Evolutionary conservation across 83 land plant species (phyloP).

Genomic region (Diphasiastrum complanatum): DNA sequence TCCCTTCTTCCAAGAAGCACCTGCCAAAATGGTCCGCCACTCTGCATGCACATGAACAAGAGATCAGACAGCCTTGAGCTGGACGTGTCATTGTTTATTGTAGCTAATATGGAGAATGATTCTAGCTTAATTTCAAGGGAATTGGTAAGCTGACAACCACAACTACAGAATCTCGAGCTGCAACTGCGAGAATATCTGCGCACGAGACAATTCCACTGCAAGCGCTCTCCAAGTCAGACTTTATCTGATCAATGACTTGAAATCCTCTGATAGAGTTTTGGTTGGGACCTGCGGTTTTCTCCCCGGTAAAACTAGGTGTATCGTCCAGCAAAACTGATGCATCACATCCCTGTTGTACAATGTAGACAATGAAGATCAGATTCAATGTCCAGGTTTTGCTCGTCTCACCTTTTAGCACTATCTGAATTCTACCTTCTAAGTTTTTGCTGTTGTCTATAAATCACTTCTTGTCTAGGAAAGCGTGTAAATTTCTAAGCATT

Average conservation of each 20-base stretch:
- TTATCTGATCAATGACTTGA: conserved; percentile 54
- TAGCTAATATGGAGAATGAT: neutral
- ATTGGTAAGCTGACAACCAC: conserved; percentile 28
- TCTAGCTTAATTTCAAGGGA: neutral
- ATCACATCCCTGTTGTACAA: conserved; percentile 81
- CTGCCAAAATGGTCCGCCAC: conserved; percentile 68
- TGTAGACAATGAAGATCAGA: neutral
- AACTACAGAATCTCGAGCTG: conserved; percentile 56
- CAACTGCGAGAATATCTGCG: conserved; percentile 57
- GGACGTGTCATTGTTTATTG: neutral
- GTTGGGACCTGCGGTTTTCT: conserved; percentile 55
- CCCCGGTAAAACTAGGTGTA: conserved; percentile 30
- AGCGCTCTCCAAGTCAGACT: conserved; percentile 43
- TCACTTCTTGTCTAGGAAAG: neutral
- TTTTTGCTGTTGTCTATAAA: too few relatives aligned
- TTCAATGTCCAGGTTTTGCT: neutral
- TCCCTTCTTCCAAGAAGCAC: conserved; percentile 71
- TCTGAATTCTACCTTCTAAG: too few relatives aligned
- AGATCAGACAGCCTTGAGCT: neutral
- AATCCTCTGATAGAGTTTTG: conserved; percentile 60
- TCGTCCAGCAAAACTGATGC: conserved; percentile 60
- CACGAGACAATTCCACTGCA: conserved; percentile 57
- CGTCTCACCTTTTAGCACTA: too few relatives aligned
- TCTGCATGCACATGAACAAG: conserved; percentile 27
- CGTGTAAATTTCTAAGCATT: neutral